Conservation (phyloP, 768 basidiomycete genomes). For the Sutorius australiensis region DNA sequence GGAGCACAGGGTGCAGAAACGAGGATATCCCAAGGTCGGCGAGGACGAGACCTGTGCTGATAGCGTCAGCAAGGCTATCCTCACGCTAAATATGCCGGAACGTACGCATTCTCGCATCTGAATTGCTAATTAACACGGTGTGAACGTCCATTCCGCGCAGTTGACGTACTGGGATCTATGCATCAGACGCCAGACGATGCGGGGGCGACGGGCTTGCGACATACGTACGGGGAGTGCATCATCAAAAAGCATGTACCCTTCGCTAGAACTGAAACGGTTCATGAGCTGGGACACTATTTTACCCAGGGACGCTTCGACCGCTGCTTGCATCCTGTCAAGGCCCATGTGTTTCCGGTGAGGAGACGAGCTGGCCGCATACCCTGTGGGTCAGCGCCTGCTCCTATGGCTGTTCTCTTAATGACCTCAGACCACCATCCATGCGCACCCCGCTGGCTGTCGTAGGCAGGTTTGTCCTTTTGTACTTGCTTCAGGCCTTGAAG, state of each 20-base stretch:
- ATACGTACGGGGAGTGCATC: constrained; percentile 49
- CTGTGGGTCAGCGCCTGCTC: constrained; percentile 62
- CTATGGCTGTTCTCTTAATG: constrained; percentile 67
- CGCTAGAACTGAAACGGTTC: constrained; percentile 60
- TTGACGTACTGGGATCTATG: constrained; percentile 36
- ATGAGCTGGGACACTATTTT: constrained; percentile 61
- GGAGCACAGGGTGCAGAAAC: constrained; percentile 50
- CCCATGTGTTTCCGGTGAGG: constrained; percentile 22
- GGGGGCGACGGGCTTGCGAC: constrained; percentile 7
- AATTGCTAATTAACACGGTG: constrained; percentile 68
- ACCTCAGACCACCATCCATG: constrained; percentile 77
- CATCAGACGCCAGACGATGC: constrained; percentile 4
- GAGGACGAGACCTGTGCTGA: constrained; percentile 44
- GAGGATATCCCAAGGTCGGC: constrained; percentile 53
- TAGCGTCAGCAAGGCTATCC: neutral
- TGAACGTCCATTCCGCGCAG: constrained; percentile 44
- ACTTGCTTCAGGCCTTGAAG: constrained; percentile 44
- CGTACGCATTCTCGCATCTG: constrained; percentile 69
- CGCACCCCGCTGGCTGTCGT: constrained; percentile 43
- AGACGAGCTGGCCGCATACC: constrained; percentile 35
- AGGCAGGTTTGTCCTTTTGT: constrained; percentile 58
- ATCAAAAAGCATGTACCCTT: constrained; percentile 63
- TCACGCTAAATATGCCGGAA: constrained; percentile 2
- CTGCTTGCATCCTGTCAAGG: constrained; percentile 34
- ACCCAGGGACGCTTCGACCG: constrained; percentile 49